Evolutionary conservation across 106 monocot species (phyloP).

Genomic region (Acorus calamus): DNA sequence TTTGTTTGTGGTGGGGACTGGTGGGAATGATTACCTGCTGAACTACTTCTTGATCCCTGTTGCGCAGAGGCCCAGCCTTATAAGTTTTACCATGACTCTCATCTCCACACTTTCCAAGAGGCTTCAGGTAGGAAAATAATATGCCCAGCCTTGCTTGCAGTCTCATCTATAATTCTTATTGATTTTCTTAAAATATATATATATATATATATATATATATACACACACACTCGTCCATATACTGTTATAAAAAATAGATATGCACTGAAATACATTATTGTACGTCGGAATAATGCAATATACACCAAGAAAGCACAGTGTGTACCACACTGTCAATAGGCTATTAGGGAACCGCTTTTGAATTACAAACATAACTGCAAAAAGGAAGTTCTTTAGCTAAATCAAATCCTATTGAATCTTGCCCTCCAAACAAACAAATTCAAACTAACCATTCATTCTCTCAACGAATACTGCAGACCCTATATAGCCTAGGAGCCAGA

Average conservation of each 20-base stretch:
- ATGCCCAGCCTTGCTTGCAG: not conserved
- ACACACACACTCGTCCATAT: no score
- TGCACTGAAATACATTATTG: no score
- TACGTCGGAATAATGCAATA: no score
- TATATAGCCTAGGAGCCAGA: conserved; percentile 50
- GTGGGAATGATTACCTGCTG: conserved; percentile 59
- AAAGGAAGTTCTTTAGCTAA: not conserved
- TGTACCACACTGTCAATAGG: not conserved
- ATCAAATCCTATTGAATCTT: not conserved
- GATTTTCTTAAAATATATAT: no score
- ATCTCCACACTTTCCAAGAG: conserved; percentile 23
- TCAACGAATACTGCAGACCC: conserved; percentile 17
- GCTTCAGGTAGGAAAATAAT: conserved; percentile 22
- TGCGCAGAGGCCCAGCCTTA: not conserved
- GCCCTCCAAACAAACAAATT: no score
- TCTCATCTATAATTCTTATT: no score
- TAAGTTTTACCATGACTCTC: conserved; percentile 28
- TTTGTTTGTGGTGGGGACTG: conserved; percentile 47
- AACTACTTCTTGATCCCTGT: conserved; percentile 25
- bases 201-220: no score
- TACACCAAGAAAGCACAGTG: no score
- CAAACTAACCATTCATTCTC: not conserved
- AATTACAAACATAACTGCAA: no score
- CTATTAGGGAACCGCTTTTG: not conserved
- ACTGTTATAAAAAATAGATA: no score